Conservation (phyloP, 805 yeast species). For the Myxozyma melibiosi region DNA sequence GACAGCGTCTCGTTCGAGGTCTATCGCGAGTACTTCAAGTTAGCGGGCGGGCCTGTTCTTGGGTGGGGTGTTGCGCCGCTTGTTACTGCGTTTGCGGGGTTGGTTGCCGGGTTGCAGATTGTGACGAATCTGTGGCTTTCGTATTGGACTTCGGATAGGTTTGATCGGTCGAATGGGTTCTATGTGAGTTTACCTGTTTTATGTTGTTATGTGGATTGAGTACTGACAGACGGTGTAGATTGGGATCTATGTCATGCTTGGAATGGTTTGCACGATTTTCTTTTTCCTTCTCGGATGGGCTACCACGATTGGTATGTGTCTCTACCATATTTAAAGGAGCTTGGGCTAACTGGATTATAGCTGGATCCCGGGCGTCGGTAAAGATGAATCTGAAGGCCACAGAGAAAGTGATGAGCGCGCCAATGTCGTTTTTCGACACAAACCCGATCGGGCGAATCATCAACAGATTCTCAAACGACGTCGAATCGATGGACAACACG, state of each 20-base stretch:
- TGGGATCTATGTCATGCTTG: slow-evolving; percentile 58
- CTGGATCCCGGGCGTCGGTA: slow-evolving; percentile 57
- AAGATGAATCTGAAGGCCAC: slow-evolving; percentile 64
- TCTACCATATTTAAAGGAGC: slow-evolving; percentile 36
- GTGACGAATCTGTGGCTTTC: slow-evolving; percentile 79
- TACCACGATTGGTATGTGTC: slow-evolving; percentile 30
- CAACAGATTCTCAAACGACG: slow-evolving; percentile 85
- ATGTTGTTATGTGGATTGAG: too few relatives aligned
- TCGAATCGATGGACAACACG: slow-evolving; percentile 81
- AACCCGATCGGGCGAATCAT: slow-evolving; percentile 87
- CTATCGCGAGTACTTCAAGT: slow-evolving; percentile 13
- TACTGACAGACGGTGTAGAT: slow-evolving; percentile 49
- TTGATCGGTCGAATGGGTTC: slow-evolving; percentile 53
- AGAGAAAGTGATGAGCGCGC: slow-evolving; percentile 64
- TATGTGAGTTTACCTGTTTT: background rate
- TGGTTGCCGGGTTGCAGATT: slow-evolving; percentile 44
- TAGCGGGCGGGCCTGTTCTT: slow-evolving; percentile 51
- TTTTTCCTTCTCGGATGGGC: slow-evolving; percentile 49
- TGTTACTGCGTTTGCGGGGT: slow-evolving; percentile 49
- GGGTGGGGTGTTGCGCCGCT: slow-evolving; percentile 40
- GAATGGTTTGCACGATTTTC: slow-evolving; percentile 58
- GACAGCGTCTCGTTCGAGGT: slow-evolving; percentile 9
- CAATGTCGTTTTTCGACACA: slow-evolving; percentile 80
- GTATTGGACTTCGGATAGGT: slow-evolving; percentile 71
- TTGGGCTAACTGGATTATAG: slow-evolving; percentile 42